A percentile compares a stretch with the other conserved stretches of the same genome.
Conservation (phyloP, 202 grass and related monocot genomes). For the Hordeum pubiflorum region DNA sequence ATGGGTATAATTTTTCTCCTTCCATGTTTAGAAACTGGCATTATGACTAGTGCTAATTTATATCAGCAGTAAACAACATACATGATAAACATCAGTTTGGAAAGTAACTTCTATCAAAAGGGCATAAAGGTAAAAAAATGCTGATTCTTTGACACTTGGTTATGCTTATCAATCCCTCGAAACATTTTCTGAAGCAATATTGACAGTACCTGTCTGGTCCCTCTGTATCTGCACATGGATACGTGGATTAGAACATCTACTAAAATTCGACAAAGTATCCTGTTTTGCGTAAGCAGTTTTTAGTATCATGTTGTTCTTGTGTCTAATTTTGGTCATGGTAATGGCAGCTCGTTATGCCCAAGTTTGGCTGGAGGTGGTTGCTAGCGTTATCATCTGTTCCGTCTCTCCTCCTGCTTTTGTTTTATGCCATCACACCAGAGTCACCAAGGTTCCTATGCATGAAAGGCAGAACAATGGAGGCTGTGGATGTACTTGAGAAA, state of each 20-base stretch:
- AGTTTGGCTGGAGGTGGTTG: constrained; percentile 89
- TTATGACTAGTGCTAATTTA: background rate
- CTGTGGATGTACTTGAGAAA: constrained; percentile 60
- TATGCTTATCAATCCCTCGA: background rate
- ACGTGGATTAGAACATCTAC: background rate
- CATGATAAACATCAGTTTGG: constrained; percentile 5
- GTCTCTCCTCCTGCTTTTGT: constrained; percentile 77
- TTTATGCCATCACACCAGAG: constrained; percentile 72
- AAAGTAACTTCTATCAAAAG: background rate
- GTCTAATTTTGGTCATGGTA: constrained; percentile 24
- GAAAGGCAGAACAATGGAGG: constrained; percentile 55
- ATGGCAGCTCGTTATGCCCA: constrained; percentile 80
- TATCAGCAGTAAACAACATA: background rate
- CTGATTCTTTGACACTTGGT: background rate
- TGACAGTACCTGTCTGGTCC: background rate
- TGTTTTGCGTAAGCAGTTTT: background rate
- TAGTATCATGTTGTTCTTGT: constrained; percentile 22
- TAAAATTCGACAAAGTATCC: background rate
- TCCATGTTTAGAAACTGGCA: background rate
- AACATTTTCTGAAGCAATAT: constrained; percentile 1
- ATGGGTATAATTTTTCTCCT: constrained; percentile 60
- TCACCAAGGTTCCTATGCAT: constrained; percentile 89
- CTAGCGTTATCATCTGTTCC: constrained; percentile 68
- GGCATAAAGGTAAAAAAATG: background rate
- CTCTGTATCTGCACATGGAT: constrained; percentile 6